Percentiles rank a stretch among this genome's conserved stretches.
phyloP scores from a whole-genome alignment of 306 rosid species.

The Coriaria nepalensis region DNA sequence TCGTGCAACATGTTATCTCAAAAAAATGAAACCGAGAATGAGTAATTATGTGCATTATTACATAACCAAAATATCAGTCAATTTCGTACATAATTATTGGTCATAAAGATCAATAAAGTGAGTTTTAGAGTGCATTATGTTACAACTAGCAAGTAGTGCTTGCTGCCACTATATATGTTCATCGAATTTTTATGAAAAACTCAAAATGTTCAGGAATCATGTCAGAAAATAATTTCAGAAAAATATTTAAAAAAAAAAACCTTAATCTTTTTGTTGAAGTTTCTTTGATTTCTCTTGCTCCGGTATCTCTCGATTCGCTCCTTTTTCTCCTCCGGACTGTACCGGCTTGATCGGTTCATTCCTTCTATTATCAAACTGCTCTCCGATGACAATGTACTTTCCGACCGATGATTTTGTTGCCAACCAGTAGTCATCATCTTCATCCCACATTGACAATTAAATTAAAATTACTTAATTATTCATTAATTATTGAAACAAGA shows the following conservation, averaged over 20 bases:
- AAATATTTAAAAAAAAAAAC: conserved; percentile 17
- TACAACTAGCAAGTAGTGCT: background rate
- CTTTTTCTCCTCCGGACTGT: conserved; percentile 78
- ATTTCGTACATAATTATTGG: too few relatives aligned
- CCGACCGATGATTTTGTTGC: conserved; percentile 16
- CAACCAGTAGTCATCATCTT: background rate
- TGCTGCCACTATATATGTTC: too few relatives aligned
- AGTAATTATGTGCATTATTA: too few relatives aligned
- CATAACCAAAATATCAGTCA: too few relatives aligned
- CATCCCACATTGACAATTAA: background rate
- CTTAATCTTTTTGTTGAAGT: conserved; percentile 92
- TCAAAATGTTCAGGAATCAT: background rate
- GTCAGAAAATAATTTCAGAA: background rate
- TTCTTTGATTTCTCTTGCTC: conserved; percentile 68
- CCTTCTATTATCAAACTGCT: conserved; percentile 77
- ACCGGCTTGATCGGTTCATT: conserved; percentile 59
- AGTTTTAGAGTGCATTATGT: too few relatives aligned
- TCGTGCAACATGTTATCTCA: too few relatives aligned
- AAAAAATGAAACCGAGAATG: too few relatives aligned
- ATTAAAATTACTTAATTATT: background rate
- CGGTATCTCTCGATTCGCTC: conserved; percentile 71
- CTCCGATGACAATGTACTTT: conserved; percentile 53
- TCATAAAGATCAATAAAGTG: too few relatives aligned
- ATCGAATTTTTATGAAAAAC: too few relatives aligned
- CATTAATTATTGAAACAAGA: too few relatives aligned